Evolutionary conservation across 2,329 filamentous ascomycete species (phyloP), one percentile per base, ranked within the genome.

Genomic region (Phialophora expanda): DNA sequence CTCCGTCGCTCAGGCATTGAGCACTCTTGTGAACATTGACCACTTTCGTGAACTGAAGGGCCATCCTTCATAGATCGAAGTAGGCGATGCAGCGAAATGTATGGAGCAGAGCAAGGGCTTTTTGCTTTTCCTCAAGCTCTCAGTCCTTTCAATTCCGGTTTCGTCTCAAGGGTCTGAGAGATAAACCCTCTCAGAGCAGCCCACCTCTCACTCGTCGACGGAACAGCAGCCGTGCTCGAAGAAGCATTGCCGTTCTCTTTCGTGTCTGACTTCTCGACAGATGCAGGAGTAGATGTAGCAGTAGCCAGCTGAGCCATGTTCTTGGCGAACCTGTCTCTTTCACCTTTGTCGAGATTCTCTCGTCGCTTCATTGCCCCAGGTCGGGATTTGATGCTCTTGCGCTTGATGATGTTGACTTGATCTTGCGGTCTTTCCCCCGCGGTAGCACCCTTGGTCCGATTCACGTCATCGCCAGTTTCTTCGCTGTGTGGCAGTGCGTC

Each of bases 151-250:
- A 69, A 59, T 14, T 66, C 68, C 2, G 68, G 66, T 34, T 66
- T 94, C 78, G 92, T 90, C 79, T 97, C 92, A 88, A 97, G 92
- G 0, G 92, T 97, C 50, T 89, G 85, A 1, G 91, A 89, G 59
- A 97, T 96, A 75, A 94, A 96, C 9, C 84, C 88, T 73, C 93
- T 87, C 77, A 98, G 76, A 17, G 92, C 92, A 32, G 90, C 90
- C 90, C 92, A 97, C 62, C 90, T 82, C 73, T 83, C 87, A 9
- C 85, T 80, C 17, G 84, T 87, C 1, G 78, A 71, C 30, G 71
- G 54, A 11, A 79, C 61, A 24, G 60, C 17, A 22, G 17, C n/a
- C 9, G 46, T 22, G 11, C 14, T 46, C 17, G n/a, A 7, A n/a
- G 55, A n/a, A 24, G 24, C 28, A 64, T 58, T 69, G 69, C 9